These are phyloP conservation scores for Russula sp. DNA, from an alignment of 768 basidiomycete genomes.

Conservation along the genomic window DNA sequence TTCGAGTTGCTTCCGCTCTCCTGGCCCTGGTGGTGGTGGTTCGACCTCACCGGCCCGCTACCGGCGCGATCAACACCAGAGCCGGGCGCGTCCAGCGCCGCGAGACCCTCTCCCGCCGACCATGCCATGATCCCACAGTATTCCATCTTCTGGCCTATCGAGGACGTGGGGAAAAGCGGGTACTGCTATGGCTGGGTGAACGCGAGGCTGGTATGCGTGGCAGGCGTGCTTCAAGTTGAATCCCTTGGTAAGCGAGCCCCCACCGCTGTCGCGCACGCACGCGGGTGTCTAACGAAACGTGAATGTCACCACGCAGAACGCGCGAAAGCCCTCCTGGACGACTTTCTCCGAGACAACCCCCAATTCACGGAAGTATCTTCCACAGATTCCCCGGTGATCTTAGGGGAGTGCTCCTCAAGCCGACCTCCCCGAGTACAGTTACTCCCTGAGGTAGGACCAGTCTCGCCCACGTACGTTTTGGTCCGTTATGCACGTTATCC, in stretches of 20 bases:
- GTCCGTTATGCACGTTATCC: not conserved
- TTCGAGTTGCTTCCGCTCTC: no score
- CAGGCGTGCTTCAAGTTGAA: slow-evolving; percentile 15
- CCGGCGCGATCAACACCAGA: not conserved
- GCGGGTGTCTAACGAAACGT: not conserved
- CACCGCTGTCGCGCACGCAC: not conserved
- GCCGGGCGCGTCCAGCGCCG: not conserved
- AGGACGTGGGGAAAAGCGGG: slow-evolving; percentile 15
- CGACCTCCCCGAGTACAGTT: slow-evolving; percentile 7
- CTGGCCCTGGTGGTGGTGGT: not conserved
- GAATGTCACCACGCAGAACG: slow-evolving; percentile 3
- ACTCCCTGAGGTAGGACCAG: not conserved
- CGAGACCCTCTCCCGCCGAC: not conserved
- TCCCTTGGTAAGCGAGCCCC: slow-evolving; percentile 8
- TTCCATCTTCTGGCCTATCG: slow-evolving; percentile 22
- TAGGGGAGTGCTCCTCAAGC: slow-evolving; percentile 14
- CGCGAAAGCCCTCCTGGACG: slow-evolving; percentile 6
- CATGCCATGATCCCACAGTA: slow-evolving; percentile 19
- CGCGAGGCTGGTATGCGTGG: slow-evolving; percentile 14
- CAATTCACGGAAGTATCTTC: slow-evolving; percentile 18
- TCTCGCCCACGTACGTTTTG: not conserved
- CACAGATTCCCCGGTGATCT: slow-evolving; percentile 13
- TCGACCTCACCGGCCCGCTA: slow-evolving; percentile 14
- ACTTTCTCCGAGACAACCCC: slow-evolving; percentile 18
- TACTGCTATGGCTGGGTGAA: slow-evolving; percentile 23